These are phyloP conservation scores for Cryphonectria radicalis DNA, from an alignment of 2,329 filamentous ascomycete genomes.

Conservation along the genomic window DNA sequence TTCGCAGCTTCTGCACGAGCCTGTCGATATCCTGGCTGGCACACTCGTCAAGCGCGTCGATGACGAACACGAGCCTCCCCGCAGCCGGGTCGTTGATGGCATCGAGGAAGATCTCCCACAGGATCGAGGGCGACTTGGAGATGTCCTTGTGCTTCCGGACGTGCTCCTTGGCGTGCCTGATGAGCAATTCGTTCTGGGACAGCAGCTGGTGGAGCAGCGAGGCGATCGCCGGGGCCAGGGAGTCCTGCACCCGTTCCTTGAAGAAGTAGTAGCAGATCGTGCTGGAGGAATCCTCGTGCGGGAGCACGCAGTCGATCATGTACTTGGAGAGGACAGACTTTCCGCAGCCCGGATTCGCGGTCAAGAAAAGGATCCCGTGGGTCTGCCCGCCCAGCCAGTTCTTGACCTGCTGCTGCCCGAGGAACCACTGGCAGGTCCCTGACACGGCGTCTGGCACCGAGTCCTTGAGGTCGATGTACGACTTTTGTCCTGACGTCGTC, in stretches of 20 bases:
- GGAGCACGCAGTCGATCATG: not conserved
- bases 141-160: constrained; percentile 2
- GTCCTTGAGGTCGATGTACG: constrained; percentile 1
- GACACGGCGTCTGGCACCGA: not conserved
- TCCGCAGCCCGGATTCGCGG: not conserved
- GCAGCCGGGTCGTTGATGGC: not conserved
- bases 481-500: not conserved
- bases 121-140: not conserved
- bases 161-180: not conserved
- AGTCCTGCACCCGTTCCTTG: constrained; percentile 7
- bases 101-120: constrained; percentile 3
- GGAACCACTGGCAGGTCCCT: constrained; percentile 10
- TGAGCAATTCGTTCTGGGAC: not conserved
- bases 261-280: constrained; percentile 8
- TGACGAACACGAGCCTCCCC: not conserved
- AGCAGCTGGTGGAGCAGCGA: constrained; percentile 7
- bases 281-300: not conserved
- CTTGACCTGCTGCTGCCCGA: not conserved
- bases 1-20: not conserved
- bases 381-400: not conserved
- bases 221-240: not conserved
- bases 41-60: constrained; percentile 2
- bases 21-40: not conserved
- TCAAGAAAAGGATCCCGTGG: not conserved
- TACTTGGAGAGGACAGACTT: constrained; percentile 1